Percentiles rank a stretch among this genome's conserved stretches.
Evolutionary conservation across 2,329 filamentous ascomycete genomes (phyloP).

Genomic region (Colletotrichum lini): DNA sequence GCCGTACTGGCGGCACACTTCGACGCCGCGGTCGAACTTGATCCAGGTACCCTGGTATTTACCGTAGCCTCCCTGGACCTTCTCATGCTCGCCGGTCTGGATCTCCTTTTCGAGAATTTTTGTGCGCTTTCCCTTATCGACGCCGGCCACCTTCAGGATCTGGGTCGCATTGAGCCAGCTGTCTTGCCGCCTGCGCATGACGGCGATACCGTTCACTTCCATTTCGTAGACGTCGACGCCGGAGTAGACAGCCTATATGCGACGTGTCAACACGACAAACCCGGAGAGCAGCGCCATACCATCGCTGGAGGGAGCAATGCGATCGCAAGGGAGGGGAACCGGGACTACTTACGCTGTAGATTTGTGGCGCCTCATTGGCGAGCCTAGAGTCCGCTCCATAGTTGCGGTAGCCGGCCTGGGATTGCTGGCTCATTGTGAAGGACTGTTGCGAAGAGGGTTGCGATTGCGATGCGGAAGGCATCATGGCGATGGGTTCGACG

Average conservation of each 20-base stretch:
- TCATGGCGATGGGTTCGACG: constrained; percentile 40
- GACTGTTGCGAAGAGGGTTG: constrained; percentile 69
- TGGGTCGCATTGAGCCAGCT: constrained; percentile 99
- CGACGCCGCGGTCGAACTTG: constrained; percentile 89
- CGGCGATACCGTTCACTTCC: constrained; percentile 92
- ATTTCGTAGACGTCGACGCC: constrained; percentile 98
- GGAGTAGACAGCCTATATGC: constrained; percentile 84
- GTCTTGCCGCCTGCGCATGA: constrained; percentile 96
- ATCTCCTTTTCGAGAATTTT: constrained; percentile 99
- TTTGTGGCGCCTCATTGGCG: constrained; percentile 64
- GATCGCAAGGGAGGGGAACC: constrained; percentile 1
- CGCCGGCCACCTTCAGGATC: constrained; percentile 96
- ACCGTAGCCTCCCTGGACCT: constrained; percentile 97
- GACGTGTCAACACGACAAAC: constrained; percentile 17
- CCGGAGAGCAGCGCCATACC: neutral
- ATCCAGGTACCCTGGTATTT: constrained; percentile 99
- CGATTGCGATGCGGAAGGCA: constrained; percentile 63
- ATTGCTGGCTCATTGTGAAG: constrained; percentile 70
- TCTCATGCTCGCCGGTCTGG: constrained; percentile 95
- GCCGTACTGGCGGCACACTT: constrained; percentile 87
- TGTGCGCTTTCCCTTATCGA: constrained; percentile 97
- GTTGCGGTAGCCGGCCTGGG: constrained; percentile 60
- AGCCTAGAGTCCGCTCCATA: constrained; percentile 53
- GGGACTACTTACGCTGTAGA: constrained; percentile 70
- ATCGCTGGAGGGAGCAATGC: neutral